Base-by-base conservation (phyloP, 495 filamentous ascomycete genomes). In the Pseudomonodictys pantanalensis region DNA sequence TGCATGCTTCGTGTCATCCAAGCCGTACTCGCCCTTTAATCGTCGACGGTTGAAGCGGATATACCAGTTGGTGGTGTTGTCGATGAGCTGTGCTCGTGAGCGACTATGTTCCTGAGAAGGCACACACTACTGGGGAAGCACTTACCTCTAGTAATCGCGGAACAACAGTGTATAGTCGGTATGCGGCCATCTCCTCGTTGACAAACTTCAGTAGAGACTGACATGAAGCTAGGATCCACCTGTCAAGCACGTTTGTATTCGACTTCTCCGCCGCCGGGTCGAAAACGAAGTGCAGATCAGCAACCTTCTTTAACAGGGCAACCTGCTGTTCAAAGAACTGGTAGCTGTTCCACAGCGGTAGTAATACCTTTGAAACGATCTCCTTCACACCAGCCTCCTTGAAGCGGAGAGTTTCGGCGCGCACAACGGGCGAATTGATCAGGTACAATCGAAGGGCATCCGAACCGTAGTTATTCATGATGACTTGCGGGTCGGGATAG, bases 11-110 rank as follows among this genome's bases (percentile, higher is more conserved):
- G 93, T 97, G 67, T 97, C 93, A 42, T 95, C 83, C 11, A 88
- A 72, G 12, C 92, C 92, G 67, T 87, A 84, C 73, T 95, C 92
- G 54, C 93, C 93, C 84, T 97, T 98, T 52, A 98, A 78, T 18
- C 93, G 86, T 72, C 90, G 91, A 28, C 93, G 84, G 78, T 98
- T 98, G 79, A 97, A 96, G n/a, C 92, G 84, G 70, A 98, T 98
- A 73, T 98, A 98, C 95, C 95, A 98, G 75, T 98, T 98, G 1
- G 93, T 97, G 5, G 89, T 89, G 73, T 93, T 91, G 69, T 98
- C 93, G 62, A 97, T 93, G 71, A 96, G 81, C 52, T 81, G 39
- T 2, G 2, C 17, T 17, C n/a, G 51, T 62, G 18, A 62, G 52
- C 32, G 32, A 83, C n/a, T n/a, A n/a, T n/a, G n/a, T n/a, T n/a